Percentiles rank a stretch among this genome's conserved stretches.
phyloP scores from a whole-genome alignment of 331 rosid species.

The Stylosanthes scabra region DNA sequence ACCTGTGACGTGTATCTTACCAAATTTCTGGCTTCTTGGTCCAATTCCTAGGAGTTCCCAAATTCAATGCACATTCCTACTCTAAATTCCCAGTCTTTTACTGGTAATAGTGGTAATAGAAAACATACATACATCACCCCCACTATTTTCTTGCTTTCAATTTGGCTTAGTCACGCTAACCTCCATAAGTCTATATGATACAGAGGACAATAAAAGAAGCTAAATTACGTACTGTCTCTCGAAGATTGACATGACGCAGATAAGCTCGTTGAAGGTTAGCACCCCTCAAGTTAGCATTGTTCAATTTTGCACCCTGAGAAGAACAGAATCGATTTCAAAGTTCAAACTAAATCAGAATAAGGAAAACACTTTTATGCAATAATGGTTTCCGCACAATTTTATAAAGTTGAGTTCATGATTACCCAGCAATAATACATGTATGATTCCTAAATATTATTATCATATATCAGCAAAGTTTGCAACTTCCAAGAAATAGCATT shows the following conservation, averaged over 20 bases:
- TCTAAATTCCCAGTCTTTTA: no score
- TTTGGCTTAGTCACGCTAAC: neutral
- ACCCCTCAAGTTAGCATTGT: conserved; percentile 73
- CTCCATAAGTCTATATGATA: neutral
- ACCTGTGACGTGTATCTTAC: no score
- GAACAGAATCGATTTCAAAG: conserved; percentile 27
- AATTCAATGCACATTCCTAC: no score
- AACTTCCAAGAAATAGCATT: neutral
- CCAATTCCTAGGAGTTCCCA: no score
- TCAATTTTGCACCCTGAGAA: conserved; percentile 86
- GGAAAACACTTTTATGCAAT: neutral
- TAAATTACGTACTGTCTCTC: conserved; percentile 66
- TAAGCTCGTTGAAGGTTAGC: conserved; percentile 97
- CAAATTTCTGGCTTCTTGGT: no score
- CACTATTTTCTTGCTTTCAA: neutral
- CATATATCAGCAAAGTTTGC: conserved; percentile 6
- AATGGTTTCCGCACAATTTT: conserved; percentile 26
- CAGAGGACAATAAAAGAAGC: neutral
- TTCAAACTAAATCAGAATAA: neutral
- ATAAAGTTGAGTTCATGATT: conserved; percentile 1
- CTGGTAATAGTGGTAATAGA: no score
- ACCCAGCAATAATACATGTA: conserved; percentile 8
- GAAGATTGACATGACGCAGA: conserved; percentile 80
- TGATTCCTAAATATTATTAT: neutral
- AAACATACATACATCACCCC: neutral